These are phyloP conservation scores for Zasmidium cellare DNA, from an alignment of 2,329 filamentous ascomycete genomes.

Conservation along the genomic window DNA sequence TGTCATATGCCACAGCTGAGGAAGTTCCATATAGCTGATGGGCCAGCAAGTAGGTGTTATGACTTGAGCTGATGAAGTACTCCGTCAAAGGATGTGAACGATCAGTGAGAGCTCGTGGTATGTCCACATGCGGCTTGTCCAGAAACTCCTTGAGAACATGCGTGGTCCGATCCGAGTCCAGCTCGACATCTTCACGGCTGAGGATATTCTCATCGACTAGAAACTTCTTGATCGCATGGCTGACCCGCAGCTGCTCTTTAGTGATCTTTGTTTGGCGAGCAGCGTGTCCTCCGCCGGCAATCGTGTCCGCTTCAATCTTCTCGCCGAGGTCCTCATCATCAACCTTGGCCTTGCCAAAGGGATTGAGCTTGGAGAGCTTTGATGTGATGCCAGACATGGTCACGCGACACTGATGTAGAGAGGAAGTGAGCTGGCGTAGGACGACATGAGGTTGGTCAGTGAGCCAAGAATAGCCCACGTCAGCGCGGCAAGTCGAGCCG, in stretches of 20 bases:
- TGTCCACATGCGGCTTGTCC: conserved; percentile 57
- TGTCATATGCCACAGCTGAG: conserved; percentile 63
- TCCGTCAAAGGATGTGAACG: conserved; percentile 63
- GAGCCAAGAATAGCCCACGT: background rate
- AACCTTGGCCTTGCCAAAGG: conserved; percentile 35
- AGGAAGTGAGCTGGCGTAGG: background rate
- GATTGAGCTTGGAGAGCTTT: conserved; percentile 42
- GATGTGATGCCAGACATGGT: conserved; percentile 22
- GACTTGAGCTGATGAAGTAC: conserved; percentile 71
- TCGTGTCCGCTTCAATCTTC: conserved; percentile 47
- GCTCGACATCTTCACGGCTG: conserved; percentile 48
- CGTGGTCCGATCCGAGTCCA: conserved; percentile 48
- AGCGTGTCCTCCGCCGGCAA: conserved; percentile 63
- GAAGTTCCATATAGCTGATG: conserved; percentile 68
- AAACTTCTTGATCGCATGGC: conserved; percentile 58
- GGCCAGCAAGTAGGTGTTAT: conserved; percentile 71
- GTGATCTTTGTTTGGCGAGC: conserved; percentile 50
- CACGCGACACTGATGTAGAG: background rate
- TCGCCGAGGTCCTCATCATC: conserved; percentile 58
- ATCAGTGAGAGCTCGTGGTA: conserved; percentile 57
- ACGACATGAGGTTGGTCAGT: background rate
- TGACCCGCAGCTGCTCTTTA: conserved; percentile 59
- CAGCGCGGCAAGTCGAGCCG: background rate
- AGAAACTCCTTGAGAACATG: conserved; percentile 54
- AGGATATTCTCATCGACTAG: conserved; percentile 56